Evolutionary conservation across 1,139 yeast species (phyloP), one percentile per base, ranked within the genome.

Genomic region (Hansenula sp.): DNA sequence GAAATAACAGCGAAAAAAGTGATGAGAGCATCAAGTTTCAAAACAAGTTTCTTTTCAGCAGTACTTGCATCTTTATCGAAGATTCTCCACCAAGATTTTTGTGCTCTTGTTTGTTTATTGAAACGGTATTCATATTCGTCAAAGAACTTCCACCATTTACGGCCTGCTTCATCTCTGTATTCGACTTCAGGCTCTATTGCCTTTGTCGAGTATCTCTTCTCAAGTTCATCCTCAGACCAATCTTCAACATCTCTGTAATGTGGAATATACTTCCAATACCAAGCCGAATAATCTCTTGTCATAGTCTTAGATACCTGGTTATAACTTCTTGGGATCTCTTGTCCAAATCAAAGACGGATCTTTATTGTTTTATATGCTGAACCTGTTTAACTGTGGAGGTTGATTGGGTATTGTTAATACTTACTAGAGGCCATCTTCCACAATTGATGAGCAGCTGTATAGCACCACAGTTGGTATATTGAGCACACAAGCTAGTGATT

Each of bases 81-180:
- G 12, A 28, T 16, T 13, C 14, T 28, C 16, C 14, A 28, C 29
- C 29, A 28, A 3, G 14, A 11, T 16, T 28, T 28, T 16, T 28
- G 29, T 3, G 53, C 43, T 34, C 72, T 65, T 26, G 63, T 53
- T 6, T 57, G 51, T 29, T 61, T 60, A 44, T 64, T 69, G 30
- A 69, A 61, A 41, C 84, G 63, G 53, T 77, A 78, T 52, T 78
- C 84, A 48, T 73, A 76, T 53, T 77, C 83, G 53, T 77, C 79
- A 48, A 73, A 78, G 52, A 75, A 77, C 41, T 72, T 73, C 71
- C 73, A 79, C 84, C 84, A 78, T 37, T 70, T 69, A 39, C 83
- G 68, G 46, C 68, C 62, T 12, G 80, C 79, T 55, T 79, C 86
- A 53, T 78, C 83, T 51, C 82, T 64, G 52, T 73, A 76, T 53